Base-by-base conservation (phyloP, 2,329 filamentous ascomycete species). In the Claviceps sp. region DNA sequence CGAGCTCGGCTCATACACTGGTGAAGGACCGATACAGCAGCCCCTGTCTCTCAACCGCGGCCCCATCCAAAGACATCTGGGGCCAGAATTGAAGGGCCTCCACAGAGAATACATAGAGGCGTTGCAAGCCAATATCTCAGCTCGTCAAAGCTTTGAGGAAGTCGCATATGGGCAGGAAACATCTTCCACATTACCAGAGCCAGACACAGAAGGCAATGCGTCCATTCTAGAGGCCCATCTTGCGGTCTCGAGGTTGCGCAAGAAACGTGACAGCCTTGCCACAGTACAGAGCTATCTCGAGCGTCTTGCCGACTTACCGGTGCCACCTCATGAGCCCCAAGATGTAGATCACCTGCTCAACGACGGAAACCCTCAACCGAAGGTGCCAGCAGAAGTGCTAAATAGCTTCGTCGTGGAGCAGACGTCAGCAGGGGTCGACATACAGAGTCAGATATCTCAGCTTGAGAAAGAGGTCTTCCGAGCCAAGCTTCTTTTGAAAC, bases 401-500 rank as follows among this genome's bases (percentile, higher is more conserved):
- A 71, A 73, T 53, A 70, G 74, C 19, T 69, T 81, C 42, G 68
- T 71, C 6, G 63, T 68, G 34, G 71, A 75, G 49, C 65, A 67
- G 41, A 64, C 62, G 26, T 56, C 63, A 5, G 57, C 65, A 5
- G 67, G 68, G 14, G 62, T 65, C 1, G 72, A 76, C 40, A 60
- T 82, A 1, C 67, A 71, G 47, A 68, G 65, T 1, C 70, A 79
- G 4, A 65, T 78, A 42, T 69, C 72, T 34, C 70, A 72, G 30
- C 64, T 85, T 5, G 78, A 83, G 57, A 81, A 77, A 60, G 74
- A 75, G 0, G 74, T 81, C 3, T 63, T 85, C 37, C 73, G 75
- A 38, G 73, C 80, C 17, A 83, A 81, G 57, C 63, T 83, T 17
- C 66, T 76, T 6, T 68, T 81, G 0, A 72, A 73, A 55, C 73